Base-by-base conservation (phyloP, 306 rosid species). In the Quercus cerris region DNA sequence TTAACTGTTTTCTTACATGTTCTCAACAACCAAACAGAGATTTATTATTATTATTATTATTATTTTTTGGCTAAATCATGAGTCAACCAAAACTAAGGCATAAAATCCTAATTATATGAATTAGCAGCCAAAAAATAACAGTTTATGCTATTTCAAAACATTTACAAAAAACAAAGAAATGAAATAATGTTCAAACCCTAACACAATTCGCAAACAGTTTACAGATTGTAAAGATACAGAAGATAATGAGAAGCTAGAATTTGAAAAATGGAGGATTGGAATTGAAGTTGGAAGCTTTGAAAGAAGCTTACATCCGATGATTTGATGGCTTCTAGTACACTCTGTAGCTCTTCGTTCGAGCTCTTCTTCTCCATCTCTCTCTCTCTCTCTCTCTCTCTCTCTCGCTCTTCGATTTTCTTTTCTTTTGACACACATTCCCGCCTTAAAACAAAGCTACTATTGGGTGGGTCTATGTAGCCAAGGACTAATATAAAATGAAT, bases 301-400 rank as follows among this genome's bases (percentile, higher is more conserved):
- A 74, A 44, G 28, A 27, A 52, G 52, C 88, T 89, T 89, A 86
- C 98, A 87, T 93, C 98, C 7, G 97, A 91, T 70, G 94, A 89
- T 76, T 82, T 83, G 77, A 95, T 88, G 79, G 94, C 90, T 33
- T 86, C 88, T 25, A 90, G 71, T 9, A 91, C 70, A 69, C 81
- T 77, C 83, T 83, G 96, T 70, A 91, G 71, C 12, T 88, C 82
- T 73, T 46, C 71, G 84, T 49, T 52, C 84, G 85, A 90, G 71
- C 75, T 81, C 52, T 81, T 84, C 80, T 85, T 88, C 87, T 70
- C 94, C 99, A 94, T 94, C 71, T 82, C 76, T 41, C 41, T 52
- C 66, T 30, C 41, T 94, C 71, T 82, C 76, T 41, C 41, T 52
- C 66, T 30, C 41, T 72, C 78, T 71, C 13, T 38, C 55, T 6